Conservation (phyloP, 1,284 basidiomycete species). For the Pascua guehoae region DNA sequence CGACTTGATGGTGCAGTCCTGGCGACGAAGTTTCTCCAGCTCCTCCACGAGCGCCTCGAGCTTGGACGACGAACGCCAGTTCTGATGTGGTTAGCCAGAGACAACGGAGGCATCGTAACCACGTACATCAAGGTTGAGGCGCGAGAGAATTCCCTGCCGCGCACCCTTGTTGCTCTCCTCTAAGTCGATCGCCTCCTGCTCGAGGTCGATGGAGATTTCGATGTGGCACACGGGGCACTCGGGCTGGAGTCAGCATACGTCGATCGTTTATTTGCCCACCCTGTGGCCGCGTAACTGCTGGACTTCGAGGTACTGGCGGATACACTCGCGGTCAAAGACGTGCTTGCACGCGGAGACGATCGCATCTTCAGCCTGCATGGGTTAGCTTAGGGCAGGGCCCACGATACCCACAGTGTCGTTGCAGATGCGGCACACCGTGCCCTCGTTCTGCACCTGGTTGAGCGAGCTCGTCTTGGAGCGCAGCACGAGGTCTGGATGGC, state of each 20-base stretch:
- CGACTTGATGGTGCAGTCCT: constrained; percentile 92
- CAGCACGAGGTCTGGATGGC: constrained; percentile 84
- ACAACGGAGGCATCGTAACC: neutral
- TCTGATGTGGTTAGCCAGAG: constrained; percentile 28
- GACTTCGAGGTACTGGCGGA: constrained; percentile 81
- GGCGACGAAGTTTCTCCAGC: constrained; percentile 71
- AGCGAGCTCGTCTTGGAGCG: constrained; percentile 70
- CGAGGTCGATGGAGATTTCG: constrained; percentile 88
- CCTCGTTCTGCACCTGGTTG: constrained; percentile 59
- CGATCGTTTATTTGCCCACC: constrained; percentile 46
- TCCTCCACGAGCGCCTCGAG: constrained; percentile 97
- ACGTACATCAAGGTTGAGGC: constrained; percentile 71
- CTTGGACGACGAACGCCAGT: constrained; percentile 93
- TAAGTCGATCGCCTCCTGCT: constrained; percentile 83
- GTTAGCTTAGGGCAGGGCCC: neutral
- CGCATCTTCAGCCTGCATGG: constrained; percentile 71
- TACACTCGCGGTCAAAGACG: constrained; percentile 83
- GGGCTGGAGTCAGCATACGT: constrained; percentile 57
- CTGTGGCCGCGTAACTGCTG: constrained; percentile 60
- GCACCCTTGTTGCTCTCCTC: constrained; percentile 58
- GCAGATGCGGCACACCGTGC: constrained; percentile 87
- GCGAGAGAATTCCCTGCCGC: constrained; percentile 88
- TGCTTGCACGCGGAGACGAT: constrained; percentile 78
- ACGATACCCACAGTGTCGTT: constrained; percentile 67
- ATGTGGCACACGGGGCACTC: constrained; percentile 94